phyloP scores from a whole-genome alignment of 495 filamentous ascomycete genomes.

The Ramalina intermedia region DNA sequence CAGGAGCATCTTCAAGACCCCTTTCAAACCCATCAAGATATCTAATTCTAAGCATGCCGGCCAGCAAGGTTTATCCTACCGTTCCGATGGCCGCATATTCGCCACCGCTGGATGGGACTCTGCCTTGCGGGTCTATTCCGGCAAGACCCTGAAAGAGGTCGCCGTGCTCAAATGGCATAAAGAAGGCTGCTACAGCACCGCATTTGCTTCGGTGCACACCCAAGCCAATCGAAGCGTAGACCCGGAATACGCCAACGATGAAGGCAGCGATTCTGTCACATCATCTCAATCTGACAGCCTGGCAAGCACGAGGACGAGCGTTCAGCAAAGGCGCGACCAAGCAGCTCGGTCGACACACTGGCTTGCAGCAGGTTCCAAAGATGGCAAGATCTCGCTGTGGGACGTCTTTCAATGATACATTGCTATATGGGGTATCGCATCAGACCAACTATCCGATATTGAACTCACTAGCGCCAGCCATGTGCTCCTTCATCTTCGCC shows the following conservation, averaged over 20 bases:
- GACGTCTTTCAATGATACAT: conserved; percentile 59
- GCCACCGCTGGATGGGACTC: conserved; percentile 92
- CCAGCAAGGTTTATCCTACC: conserved; percentile 67
- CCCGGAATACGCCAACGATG: not conserved
- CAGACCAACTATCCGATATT: conserved; percentile 54
- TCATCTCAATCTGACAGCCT: not conserved
- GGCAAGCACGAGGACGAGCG: conserved; percentile 8
- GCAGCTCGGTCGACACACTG: conserved; percentile 65
- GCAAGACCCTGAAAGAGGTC: conserved; percentile 70
- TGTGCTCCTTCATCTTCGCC: conserved; percentile 64
- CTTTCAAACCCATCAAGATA: conserved; percentile 35
- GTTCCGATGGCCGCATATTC: conserved; percentile 69
- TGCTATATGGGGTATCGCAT: conserved; percentile 13
- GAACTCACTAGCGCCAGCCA: conserved; percentile 67
- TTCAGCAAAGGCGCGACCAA: conserved; percentile 48
- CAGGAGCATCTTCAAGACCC: conserved; percentile 15
- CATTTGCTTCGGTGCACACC: conserved; percentile 46
- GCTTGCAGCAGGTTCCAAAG: conserved; percentile 83
- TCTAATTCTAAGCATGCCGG: conserved; percentile 76
- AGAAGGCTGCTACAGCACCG: conserved; percentile 74
- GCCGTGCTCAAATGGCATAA: conserved; percentile 95
- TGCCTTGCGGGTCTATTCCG: conserved; percentile 62
- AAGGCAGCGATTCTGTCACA: not conserved
- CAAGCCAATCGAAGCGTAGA: not conserved
- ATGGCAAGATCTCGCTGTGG: conserved; percentile 94